Percentiles rank a stretch among this genome's conserved stretches.
phyloP scores from a whole-genome alignment of 495 filamentous ascomycete species.

The Aspergillus nidulans region DNA sequence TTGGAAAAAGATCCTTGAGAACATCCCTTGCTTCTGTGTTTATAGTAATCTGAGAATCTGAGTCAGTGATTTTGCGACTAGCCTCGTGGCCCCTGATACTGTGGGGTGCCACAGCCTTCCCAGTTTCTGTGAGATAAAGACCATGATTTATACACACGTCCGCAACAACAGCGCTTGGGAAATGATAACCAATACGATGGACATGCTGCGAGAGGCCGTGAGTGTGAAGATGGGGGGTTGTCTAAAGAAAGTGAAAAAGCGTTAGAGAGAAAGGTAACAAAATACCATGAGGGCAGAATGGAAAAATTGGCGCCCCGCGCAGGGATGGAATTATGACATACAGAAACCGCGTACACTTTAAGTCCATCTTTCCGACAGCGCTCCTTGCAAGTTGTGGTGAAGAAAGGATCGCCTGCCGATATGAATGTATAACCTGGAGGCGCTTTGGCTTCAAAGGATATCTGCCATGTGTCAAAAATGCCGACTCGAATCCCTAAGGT shows the following conservation, averaged over 20 bases:
- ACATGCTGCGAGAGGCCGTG: constrained; percentile 61
- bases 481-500: constrained; percentile 3
- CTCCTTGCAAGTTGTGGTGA: constrained; percentile 77
- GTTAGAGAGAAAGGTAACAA: constrained; percentile 7
- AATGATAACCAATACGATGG: constrained; percentile 78
- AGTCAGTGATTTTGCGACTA: constrained; percentile 17
- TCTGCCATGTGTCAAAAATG: constrained; percentile 31
- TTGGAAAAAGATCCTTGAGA: constrained; percentile 78
- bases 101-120: constrained; percentile 39
- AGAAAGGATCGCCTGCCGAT: constrained; percentile 69
- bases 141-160: constrained; percentile 46
- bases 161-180: constrained; percentile 53
- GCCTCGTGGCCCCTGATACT: constrained; percentile 14
- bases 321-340: constrained; percentile 49
- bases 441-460: constrained; percentile 49
- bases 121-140: constrained; percentile 37
- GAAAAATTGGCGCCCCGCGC: too few relatives aligned
- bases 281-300: not conserved
- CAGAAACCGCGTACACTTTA: constrained; percentile 75
- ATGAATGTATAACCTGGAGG: constrained; percentile 82
- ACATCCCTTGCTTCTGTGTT: constrained; percentile 68
- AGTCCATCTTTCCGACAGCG: constrained; percentile 61
- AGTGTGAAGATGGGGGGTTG: constrained; percentile 42
- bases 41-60: constrained; percentile 55
- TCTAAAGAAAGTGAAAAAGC: constrained; percentile 26